Evolutionary conservation across 2,329 filamentous ascomycete genomes (phyloP).

Genomic region (Lizonia empirigonia): DNA sequence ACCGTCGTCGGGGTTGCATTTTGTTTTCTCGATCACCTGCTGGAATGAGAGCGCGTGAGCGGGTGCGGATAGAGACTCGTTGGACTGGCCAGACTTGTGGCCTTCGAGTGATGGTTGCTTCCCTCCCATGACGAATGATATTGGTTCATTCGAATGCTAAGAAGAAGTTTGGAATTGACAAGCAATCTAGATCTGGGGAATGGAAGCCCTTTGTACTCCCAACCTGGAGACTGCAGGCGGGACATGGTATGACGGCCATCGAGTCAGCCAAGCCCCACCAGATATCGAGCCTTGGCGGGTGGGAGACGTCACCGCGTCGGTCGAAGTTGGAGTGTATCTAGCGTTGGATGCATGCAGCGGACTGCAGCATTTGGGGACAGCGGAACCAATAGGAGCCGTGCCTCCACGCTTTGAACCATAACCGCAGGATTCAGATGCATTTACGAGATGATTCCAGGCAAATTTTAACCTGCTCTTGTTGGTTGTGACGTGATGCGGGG

Average conservation of each 20-base stretch:
- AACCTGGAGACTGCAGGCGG: constrained; percentile 25
- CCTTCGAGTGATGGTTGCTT: constrained; percentile 44
- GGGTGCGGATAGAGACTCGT: constrained; percentile 62
- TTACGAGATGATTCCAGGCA: background rate
- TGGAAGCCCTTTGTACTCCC: constrained; percentile 37
- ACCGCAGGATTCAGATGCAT: background rate
- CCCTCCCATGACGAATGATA: constrained; percentile 45
- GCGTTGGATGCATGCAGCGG: constrained; percentile 17
- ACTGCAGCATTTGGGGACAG: constrained; percentile 2
- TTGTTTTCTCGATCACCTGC: constrained; percentile 61
- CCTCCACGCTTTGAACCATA: background rate
- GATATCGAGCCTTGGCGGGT: constrained; percentile 37
- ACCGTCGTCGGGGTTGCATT: constrained; percentile 70
- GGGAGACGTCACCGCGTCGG: constrained; percentile 34
- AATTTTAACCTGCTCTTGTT: background rate
- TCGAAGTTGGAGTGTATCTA: constrained; percentile 28
- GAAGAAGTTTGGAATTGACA: constrained; percentile 34
- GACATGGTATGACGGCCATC: constrained; percentile 25
- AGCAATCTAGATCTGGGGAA: constrained; percentile 40
- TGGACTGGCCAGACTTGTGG: constrained; percentile 54
- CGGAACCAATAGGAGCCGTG: constrained; percentile 10
- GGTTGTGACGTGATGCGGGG: constrained; percentile 24
- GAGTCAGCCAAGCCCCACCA: constrained; percentile 37
- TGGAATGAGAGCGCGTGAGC: constrained; percentile 66
- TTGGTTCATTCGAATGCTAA: constrained; percentile 25